A percentile compares a stretch with the other conserved stretches of the same genome.
Conservation (phyloP, 2,329 filamentous ascomycete species). For the Xylariaceae sp. region DNA sequence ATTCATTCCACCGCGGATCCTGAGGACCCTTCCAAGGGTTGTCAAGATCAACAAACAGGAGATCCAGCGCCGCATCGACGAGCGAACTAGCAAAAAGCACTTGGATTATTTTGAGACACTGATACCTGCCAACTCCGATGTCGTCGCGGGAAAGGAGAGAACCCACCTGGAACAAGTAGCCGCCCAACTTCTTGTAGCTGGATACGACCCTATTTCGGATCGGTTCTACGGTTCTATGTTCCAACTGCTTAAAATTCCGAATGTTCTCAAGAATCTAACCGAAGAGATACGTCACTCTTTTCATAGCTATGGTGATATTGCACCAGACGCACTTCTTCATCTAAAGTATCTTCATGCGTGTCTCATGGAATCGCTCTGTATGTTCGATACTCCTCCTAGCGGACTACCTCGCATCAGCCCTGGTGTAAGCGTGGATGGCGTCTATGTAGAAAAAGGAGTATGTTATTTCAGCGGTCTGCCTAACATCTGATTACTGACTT, state of each 20-base stretch:
- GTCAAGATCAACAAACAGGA: too few species aligned
- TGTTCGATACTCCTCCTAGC: constrained; percentile 30
- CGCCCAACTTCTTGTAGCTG: constrained; percentile 21
- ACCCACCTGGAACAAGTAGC: constrained; percentile 18
- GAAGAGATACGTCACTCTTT: constrained; percentile 44
- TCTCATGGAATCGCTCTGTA: constrained; percentile 43
- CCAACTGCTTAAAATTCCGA: constrained; percentile 36
- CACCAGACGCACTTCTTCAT: constrained; percentile 28
- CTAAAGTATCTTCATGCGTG: constrained; percentile 44
- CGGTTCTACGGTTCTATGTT: constrained; percentile 28
- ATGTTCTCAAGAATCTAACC: constrained; percentile 32
- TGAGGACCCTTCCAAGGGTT: too few species aligned
- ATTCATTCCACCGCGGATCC: too few species aligned
- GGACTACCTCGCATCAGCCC: constrained; percentile 31
- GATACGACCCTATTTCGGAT: constrained; percentile 12
- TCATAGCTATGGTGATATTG: constrained; percentile 40
- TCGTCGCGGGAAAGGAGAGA: constrained; percentile 11
- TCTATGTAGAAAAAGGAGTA: constrained; percentile 33
- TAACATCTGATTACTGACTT: too few species aligned
- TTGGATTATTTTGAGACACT: constrained; percentile 23
- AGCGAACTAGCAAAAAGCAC: too few species aligned
- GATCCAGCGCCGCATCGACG: too few species aligned
- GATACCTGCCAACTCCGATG: background rate
- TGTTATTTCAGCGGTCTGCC: too few species aligned
- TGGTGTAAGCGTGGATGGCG: constrained; percentile 31